Base-by-base conservation (phyloP, 23 red algal genomes). In the Gracilaria caudata region DNA sequence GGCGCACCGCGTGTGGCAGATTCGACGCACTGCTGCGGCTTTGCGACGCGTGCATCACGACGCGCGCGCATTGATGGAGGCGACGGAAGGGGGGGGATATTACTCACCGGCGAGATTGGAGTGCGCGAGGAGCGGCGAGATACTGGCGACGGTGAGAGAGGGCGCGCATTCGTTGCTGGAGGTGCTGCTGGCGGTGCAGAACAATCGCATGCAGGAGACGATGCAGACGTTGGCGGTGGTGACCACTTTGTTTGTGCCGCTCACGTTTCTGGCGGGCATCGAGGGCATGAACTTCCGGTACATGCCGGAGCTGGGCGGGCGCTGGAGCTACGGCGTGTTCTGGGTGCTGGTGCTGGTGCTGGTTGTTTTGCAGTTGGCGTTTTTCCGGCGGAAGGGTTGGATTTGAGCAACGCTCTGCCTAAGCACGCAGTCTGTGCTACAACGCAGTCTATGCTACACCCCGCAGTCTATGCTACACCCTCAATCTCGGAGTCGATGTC, bases 401-500 rank as follows among this genome's bases (percentile, higher is more conserved):
- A 82, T 82, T 19, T 82, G 39, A 79, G 25, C 46, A 14, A n/a
- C n/a, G n/a, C n/a, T n/a, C n/a, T n/a, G n/a, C n/a, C n/a, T n/a
- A n/a, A n/a, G n/a, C n/a, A n/a, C n/a, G n/a, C n/a, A n/a, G n/a
- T n/a, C n/a, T n/a, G n/a, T n/a, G n/a, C n/a, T n/a, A n/a, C n/a
- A n/a, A n/a, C n/a, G n/a, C n/a, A n/a, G n/a, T n/a, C n/a, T n/a
- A n/a, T n/a, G n/a, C n/a, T n/a, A n/a, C n/a, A n/a, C n/a, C n/a
- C n/a, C n/a, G n/a, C n/a, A n/a, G n/a, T n/a, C n/a, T n/a, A 29
- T 10, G 24, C 13, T 16, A 93, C 90, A 9, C 90, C 90, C 34
- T 93, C 90, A 11, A 93, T 60, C 82, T 86, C 79, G 6, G 81
- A 68, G 49, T 93, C 90, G 19, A 93, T 70, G 29, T 84, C 79